A percentile compares a stretch with the other conserved stretches of the same genome.
Evolutionary conservation across 768 basidiomycete species (phyloP).

Genomic region (Boletus patriciae): DNA sequence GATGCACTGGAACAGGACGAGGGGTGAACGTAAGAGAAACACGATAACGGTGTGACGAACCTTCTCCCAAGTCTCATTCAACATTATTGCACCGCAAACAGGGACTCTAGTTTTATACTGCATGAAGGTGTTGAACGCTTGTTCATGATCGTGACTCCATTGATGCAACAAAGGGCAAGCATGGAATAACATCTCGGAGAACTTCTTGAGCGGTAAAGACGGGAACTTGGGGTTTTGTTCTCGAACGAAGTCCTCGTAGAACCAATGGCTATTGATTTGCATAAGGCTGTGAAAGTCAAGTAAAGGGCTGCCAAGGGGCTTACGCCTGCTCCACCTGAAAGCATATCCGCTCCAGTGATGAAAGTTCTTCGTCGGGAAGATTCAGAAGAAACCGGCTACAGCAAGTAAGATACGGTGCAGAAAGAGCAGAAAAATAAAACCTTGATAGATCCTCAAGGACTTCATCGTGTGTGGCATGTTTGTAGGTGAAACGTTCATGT

Average conservation of each 20-base stretch:
- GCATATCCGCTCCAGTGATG: constrained; percentile 89
- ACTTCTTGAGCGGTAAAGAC: constrained; percentile 85
- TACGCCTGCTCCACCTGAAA: constrained; percentile 99
- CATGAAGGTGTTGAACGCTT: constrained; percentile 88
- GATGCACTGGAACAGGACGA: constrained; percentile 62
- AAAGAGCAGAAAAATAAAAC: constrained; percentile 39
- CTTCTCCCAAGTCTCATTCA: constrained; percentile 92
- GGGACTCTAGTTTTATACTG: constrained; percentile 96
- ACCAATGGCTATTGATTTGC: constrained; percentile 80
- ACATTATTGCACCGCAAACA: constrained; percentile 96
- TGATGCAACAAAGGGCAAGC: constrained; percentile 80
- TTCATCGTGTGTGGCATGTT: constrained; percentile 77
- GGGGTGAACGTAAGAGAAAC: constrained; percentile 10
- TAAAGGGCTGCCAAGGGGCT: constrained; percentile 34
- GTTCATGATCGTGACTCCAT: constrained; percentile 83
- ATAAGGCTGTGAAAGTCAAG: constrained; percentile 15
- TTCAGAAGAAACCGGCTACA: constrained; percentile 93
- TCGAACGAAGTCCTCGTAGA: constrained; percentile 97
- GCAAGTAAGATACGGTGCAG: constrained; percentile 14
- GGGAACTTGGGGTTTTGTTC: constrained; percentile 87
- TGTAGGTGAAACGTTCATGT: constrained; percentile 53
- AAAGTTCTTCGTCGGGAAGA: constrained; percentile 89
- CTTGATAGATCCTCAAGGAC: constrained; percentile 90
- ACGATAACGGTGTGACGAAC: constrained; percentile 40
- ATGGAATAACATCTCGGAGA: constrained; percentile 88